Evolutionary conservation across 495 filamentous ascomycete genomes (phyloP).

Genomic region (Glarea lozoyensis): DNA sequence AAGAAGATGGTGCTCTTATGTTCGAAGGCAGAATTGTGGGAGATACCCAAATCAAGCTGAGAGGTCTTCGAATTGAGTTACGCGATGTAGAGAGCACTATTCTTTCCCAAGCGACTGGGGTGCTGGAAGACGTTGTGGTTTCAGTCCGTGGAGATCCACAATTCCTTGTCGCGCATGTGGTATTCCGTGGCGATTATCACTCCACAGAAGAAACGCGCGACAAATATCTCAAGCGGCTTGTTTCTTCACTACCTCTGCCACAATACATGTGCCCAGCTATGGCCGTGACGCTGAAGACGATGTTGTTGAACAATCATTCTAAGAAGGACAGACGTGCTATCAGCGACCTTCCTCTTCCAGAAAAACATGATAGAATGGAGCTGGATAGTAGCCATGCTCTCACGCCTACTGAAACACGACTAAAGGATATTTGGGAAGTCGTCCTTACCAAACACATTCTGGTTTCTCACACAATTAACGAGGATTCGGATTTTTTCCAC

Average conservation of each 20-base stretch:
- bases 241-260: constrained; percentile 5
- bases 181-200: background rate
- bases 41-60: constrained; percentile 39
- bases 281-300: constrained; percentile 24
- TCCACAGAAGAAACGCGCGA: background rate
- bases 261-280: constrained; percentile 25
- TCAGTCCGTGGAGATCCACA: constrained; percentile 8
- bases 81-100: constrained; percentile 37
- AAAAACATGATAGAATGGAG: no score
- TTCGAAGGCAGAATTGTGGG: constrained; percentile 27
- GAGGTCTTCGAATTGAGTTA: constrained; percentile 41
- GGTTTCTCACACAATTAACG: background rate
- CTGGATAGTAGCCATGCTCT: background rate
- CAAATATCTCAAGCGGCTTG: background rate
- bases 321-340: constrained; percentile 31
- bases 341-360: constrained; percentile 1
- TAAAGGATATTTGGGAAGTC: constrained; percentile 23
- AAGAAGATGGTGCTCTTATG: constrained; percentile 24
- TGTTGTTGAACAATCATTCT: constrained; percentile 32
- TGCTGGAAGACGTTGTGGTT: constrained; percentile 27
- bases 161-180: constrained; percentile 6
- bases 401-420: constrained; percentile 13
- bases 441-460: constrained; percentile 13
- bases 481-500: constrained; percentile 27
- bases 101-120: constrained; percentile 14